phyloP scores from a whole-genome alignment of 192 early-diverging fungal species.

The Coemansia sp. region DNA sequence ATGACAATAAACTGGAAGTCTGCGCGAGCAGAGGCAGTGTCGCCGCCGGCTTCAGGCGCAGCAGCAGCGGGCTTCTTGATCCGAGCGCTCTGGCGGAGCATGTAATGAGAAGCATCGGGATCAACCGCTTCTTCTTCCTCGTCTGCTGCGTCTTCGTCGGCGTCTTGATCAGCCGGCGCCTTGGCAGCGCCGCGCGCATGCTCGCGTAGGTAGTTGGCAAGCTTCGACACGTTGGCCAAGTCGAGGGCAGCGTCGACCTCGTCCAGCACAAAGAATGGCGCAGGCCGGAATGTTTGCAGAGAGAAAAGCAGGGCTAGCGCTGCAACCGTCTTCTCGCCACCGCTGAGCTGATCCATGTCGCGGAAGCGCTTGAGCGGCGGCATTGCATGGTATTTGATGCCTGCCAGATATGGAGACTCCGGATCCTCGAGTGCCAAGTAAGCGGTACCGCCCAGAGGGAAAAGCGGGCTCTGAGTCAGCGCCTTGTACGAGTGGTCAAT shows the following conservation, averaged over 20 bases:
- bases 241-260: conserved; percentile 99
- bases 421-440: conserved; percentile 90
- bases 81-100: conserved; percentile 38
- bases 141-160: conserved; percentile 15
- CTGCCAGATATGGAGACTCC: conserved; percentile 93
- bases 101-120: conserved; percentile 27
- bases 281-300: conserved; percentile 91
- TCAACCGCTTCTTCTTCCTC: conserved; percentile 6
- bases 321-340: conserved; percentile 98
- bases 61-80: conserved; percentile 19
- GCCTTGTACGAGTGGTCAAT: conserved; percentile 98
- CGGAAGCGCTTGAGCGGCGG: conserved; percentile 99
- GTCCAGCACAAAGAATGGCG: conserved; percentile 99
- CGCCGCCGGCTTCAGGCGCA: not conserved
- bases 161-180: conserved; percentile 9
- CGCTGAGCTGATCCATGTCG: conserved; percentile 98
- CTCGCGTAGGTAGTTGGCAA: conserved; percentile 87
- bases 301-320: conserved; percentile 96
- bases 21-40: conserved; percentile 21
- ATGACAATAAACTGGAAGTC: conserved; percentile 98
- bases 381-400: conserved; percentile 98
- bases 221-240: conserved; percentile 91
- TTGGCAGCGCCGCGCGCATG: conserved; percentile 50
- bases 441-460: conserved; percentile 93
- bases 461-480: conserved; percentile 79